Conservation (phyloP, 139 green algal species). For the Monoraphidium neglectum region DNA sequence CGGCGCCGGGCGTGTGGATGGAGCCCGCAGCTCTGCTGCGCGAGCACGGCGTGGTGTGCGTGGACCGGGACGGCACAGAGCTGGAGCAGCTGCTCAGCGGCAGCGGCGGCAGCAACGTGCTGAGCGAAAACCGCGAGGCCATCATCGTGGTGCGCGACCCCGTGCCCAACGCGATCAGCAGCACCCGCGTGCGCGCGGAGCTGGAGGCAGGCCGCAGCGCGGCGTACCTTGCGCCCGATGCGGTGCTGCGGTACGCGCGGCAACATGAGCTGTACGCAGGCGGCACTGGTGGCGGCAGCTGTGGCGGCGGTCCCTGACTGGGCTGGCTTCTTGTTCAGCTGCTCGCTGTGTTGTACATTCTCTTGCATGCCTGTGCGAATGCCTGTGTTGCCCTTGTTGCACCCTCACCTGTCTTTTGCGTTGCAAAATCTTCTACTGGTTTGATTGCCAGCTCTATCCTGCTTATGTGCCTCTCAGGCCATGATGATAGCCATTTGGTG, state of each 20-base stretch:
- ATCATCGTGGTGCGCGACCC: constrained; percentile 42
- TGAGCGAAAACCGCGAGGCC: constrained; percentile 26
- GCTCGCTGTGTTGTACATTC: too few relatives aligned
- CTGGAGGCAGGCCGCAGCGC: constrained; percentile 27
- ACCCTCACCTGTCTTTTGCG: too few relatives aligned
- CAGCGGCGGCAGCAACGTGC: neutral
- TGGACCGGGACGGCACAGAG: constrained; percentile 45
- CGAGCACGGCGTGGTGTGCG: constrained; percentile 59
- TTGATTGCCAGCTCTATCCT: too few relatives aligned
- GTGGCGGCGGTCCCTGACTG: neutral
- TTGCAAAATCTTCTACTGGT: too few relatives aligned
- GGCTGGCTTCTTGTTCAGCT: too few relatives aligned
- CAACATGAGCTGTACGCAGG: constrained; percentile 31
- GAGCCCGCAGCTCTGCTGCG: constrained; percentile 56
- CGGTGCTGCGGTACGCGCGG: constrained; percentile 40
- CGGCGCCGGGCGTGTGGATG: constrained; percentile 68
- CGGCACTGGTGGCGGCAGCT: neutral
- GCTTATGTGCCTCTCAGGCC: too few relatives aligned
- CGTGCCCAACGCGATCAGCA: constrained; percentile 42
- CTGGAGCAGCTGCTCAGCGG: constrained; percentile 27
- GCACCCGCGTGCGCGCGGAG: constrained; percentile 33
- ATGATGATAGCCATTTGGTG: too few relatives aligned
- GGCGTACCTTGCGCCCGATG: constrained; percentile 31
- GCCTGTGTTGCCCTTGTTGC: too few relatives aligned
- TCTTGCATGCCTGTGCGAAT: too few relatives aligned